phyloP scores from a whole-genome alignment of 768 basidiomycete genomes.

The Dioszegia crocea region DNA sequence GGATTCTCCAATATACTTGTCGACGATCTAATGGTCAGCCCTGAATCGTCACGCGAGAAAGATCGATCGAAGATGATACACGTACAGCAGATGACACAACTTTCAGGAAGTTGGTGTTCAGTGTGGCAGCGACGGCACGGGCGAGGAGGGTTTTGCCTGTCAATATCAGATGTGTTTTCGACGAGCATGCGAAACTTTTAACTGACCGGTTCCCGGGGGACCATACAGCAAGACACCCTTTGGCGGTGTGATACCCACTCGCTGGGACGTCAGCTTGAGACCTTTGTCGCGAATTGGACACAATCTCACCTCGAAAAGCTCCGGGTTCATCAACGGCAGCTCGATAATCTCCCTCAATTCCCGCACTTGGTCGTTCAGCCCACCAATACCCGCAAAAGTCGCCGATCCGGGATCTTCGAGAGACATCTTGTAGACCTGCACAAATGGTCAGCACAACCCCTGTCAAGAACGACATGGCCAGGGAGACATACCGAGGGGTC shows the following conservation, averaged over 20 bases:
- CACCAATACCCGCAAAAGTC: constrained; percentile 94
- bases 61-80: constrained; percentile 51
- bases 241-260: constrained; percentile 95
- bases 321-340: constrained; percentile 86
- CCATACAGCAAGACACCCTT: constrained; percentile 96
- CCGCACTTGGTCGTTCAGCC: constrained; percentile 89
- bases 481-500: constrained; percentile 70
- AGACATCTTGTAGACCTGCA: constrained; percentile 89
- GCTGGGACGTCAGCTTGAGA: constrained; percentile 46
- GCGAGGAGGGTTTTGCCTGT: constrained; percentile 82
- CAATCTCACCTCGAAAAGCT: constrained; percentile 62
- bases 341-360: constrained; percentile 98
- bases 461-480: background rate
- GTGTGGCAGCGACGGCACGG: constrained; percentile 88
- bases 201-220: constrained; percentile 83
- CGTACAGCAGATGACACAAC: constrained; percentile 98
- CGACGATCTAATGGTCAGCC: constrained; percentile 47
- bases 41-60: background rate
- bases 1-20: constrained; percentile 93
- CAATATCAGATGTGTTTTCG: background rate
- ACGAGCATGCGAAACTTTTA: background rate
- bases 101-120: constrained; percentile 95
- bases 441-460: background rate
- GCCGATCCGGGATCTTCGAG: constrained; percentile 94
- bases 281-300: background rate